A percentile compares a stretch with the other conserved stretches of the same genome.
Conservation (phyloP, 805 yeast species). For the Kazachstania africana region DNA sequence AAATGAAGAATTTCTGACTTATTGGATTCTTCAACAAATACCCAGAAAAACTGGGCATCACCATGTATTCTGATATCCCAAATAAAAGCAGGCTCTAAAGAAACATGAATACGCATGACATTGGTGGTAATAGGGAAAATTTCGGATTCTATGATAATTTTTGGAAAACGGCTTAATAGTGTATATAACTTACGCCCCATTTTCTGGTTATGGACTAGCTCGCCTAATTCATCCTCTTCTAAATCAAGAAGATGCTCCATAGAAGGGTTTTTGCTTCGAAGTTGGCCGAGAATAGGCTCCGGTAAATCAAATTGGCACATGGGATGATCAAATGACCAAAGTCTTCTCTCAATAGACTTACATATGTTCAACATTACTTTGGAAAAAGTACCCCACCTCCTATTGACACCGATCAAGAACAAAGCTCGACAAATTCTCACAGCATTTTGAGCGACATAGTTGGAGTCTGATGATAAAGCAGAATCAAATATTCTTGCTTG, state of each 20-base stretch:
- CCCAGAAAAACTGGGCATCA: conserved; percentile 79
- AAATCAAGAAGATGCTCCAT: conserved; percentile 68
- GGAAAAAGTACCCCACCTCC: conserved; percentile 84
- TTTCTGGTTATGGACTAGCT: conserved; percentile 68
- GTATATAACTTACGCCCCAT: conserved; percentile 57
- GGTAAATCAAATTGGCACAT: conserved; percentile 77
- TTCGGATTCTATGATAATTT: conserved; percentile 61
- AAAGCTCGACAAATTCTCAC: conserved; percentile 89
- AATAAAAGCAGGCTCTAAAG: conserved; percentile 60
- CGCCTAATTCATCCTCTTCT: conserved; percentile 71
- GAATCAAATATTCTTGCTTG: conserved; percentile 62
- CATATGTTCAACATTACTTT: conserved; percentile 69
- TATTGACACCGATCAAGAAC: conserved; percentile 71
- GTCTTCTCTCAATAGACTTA: conserved; percentile 69
- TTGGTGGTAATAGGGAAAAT: conserved; percentile 79
- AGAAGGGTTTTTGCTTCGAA: conserved; percentile 52
- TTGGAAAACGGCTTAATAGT: conserved; percentile 63
- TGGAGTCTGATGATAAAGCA: conserved; percentile 73
- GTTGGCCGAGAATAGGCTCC: conserved; percentile 45
- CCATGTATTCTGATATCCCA: conserved; percentile 86
- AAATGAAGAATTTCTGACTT: conserved; percentile 63
- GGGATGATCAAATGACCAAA: conserved; percentile 91
- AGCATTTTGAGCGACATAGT: conserved; percentile 91
- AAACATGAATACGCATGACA: conserved; percentile 72
- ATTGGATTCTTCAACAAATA: conserved; percentile 80